These are phyloP conservation scores for Fennellomyces sp. DNA, from an alignment of 371 early-diverging fungal species.

Conservation along the genomic window DNA sequence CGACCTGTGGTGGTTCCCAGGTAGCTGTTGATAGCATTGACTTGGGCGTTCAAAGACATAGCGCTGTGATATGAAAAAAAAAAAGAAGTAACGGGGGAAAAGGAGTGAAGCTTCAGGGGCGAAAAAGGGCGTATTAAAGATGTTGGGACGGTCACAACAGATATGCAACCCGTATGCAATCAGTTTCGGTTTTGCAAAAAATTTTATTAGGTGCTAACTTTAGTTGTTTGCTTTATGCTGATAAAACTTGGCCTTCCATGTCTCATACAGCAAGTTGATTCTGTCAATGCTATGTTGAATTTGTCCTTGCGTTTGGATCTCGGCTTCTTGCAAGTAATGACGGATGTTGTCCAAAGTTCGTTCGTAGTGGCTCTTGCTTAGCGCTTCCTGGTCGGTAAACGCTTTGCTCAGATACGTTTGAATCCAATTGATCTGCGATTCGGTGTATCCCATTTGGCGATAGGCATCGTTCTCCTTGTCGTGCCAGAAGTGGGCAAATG, in stretches of 20 bases:
- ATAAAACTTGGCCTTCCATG: conserved; percentile 22
- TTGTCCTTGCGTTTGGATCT: conserved; percentile 36
- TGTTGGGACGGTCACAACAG: background rate
- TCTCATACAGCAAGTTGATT: conserved; percentile 27
- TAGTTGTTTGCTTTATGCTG: background rate
- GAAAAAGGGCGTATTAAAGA: background rate
- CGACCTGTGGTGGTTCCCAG: conserved; percentile 71
- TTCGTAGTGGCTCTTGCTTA: conserved; percentile 31
- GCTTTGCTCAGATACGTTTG: conserved; percentile 33
- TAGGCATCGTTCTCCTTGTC: conserved; percentile 39
- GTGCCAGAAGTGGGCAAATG: conserved; percentile 41
- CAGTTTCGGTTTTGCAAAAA: too few species aligned
- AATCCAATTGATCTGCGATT: conserved; percentile 48
- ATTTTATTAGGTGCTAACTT: too few species aligned
- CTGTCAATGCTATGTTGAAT: conserved; percentile 39
- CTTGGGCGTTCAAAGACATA: conserved; percentile 8
- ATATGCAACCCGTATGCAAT: background rate
- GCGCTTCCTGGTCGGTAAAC: conserved; percentile 26
- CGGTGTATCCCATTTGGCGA: conserved; percentile 44
- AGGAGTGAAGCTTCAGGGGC: background rate
- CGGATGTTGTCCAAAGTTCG: conserved; percentile 27
- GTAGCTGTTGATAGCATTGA: conserved; percentile 27
- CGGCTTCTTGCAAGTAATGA: conserved; percentile 34
- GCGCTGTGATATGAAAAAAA: background rate
- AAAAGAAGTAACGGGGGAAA: background rate